Conservation (phyloP, 306 rosid species). For the Adenanthera pavonina region DNA sequence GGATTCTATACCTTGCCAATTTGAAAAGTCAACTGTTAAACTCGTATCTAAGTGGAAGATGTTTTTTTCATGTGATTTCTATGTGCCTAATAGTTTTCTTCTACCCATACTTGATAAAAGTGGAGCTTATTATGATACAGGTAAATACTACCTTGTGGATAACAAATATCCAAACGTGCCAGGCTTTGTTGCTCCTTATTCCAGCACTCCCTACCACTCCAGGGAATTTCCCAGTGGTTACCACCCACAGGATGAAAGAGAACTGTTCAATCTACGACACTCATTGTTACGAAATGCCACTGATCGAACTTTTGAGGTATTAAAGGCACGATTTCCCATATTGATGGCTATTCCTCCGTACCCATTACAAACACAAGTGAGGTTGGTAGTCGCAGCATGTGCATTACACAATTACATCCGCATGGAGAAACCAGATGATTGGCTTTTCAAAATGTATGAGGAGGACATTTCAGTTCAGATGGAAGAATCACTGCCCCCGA, state of each 20-base stretch:
- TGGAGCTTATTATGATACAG: conserved; percentile 52
- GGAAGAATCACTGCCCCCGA: conserved; percentile 57
- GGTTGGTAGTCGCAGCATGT: conserved; percentile 84
- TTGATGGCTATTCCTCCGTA: conserved; percentile 79
- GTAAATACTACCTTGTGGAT: conserved; percentile 85
- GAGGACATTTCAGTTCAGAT: conserved; percentile 44
- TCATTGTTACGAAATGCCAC: conserved; percentile 64
- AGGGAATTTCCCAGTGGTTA: conserved; percentile 64
- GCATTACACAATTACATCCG: conserved; percentile 84
- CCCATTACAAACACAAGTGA: conserved; percentile 88
- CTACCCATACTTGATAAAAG: conserved; percentile 32
- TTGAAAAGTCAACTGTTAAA: conserved; percentile 10
- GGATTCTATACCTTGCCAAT: conserved; percentile 6
- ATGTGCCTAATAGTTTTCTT: conserved; percentile 11
- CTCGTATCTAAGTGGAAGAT: background rate
- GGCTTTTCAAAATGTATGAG: conserved; percentile 70
- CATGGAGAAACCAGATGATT: conserved; percentile 75
- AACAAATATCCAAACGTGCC: conserved; percentile 74
- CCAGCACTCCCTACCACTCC: conserved; percentile 53
- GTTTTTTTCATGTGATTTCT: conserved; percentile 27
- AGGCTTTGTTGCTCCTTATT: conserved; percentile 85
- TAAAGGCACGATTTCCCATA: conserved; percentile 85
- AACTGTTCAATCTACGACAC: conserved; percentile 83
- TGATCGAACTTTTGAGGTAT: conserved; percentile 60
- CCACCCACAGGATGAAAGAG: conserved; percentile 74